phyloP scores from a whole-genome alignment of 1,284 basidiomycete species.

The Apiotrichum laibachii region DNA sequence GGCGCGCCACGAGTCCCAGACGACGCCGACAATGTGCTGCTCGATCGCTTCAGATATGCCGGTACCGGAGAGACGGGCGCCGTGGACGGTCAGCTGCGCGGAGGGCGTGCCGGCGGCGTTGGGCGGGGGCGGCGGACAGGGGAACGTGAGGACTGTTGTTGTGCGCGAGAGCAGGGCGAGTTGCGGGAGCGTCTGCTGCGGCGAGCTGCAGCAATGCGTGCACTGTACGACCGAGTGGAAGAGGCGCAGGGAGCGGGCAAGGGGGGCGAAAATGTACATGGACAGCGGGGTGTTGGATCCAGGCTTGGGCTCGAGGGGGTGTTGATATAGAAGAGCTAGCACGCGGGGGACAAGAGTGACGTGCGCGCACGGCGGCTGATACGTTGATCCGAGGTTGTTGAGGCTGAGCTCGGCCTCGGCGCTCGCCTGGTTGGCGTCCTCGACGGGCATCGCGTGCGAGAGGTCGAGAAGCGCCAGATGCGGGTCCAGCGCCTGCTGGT shows the following conservation, averaged over 20 bases:
- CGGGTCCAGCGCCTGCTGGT: constrained; percentile 33
- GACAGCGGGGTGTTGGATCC: constrained; percentile 46
- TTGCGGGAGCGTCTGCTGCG: constrained; percentile 50
- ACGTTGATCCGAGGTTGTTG: constrained; percentile 18
- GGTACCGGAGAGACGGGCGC: constrained; percentile 45
- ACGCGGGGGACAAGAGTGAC: constrained; percentile 43
- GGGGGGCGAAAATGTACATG: constrained; percentile 41
- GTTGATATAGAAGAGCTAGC: constrained; percentile 38
- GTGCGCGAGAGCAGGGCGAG: constrained; percentile 49
- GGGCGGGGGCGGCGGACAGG: constrained; percentile 38
- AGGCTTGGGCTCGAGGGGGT: constrained; percentile 45
- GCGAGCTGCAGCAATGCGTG: constrained; percentile 38
- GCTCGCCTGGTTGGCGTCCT: constrained; percentile 28
- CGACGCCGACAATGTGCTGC: constrained; percentile 49
- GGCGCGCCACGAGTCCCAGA: constrained; percentile 51
- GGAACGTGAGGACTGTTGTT: constrained; percentile 48
- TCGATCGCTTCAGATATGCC: constrained; percentile 50
- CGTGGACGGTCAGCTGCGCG: constrained; percentile 46
- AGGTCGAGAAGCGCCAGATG: constrained; percentile 47
- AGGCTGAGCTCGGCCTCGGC: constrained; percentile 27
- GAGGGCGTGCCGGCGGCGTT: constrained; percentile 38
- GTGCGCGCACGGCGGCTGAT: constrained; percentile 36
- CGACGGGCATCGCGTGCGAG: constrained; percentile 35
- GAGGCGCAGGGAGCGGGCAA: constrained; percentile 43
- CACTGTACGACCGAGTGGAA: constrained; percentile 44